These are phyloP conservation scores for Xerocomellus dryophilus DNA, from an alignment of 768 basidiomycete species.

Conservation along the genomic window DNA sequence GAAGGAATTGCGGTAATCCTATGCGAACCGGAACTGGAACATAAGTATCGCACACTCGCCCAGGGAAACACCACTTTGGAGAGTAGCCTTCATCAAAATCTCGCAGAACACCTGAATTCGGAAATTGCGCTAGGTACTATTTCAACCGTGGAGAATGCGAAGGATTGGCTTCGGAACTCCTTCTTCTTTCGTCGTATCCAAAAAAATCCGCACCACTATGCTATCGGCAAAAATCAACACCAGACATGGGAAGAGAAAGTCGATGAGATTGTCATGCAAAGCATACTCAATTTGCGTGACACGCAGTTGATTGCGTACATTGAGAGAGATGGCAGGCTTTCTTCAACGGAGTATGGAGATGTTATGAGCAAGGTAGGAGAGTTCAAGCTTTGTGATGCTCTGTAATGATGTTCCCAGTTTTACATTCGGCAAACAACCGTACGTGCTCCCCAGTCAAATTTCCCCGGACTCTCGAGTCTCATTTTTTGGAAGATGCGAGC, in stretches of 20 bases:
- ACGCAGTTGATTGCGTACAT: constrained; percentile 56
- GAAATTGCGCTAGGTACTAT: constrained; percentile 90
- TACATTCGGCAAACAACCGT: constrained; percentile 74
- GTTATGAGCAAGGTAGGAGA: constrained; percentile 77
- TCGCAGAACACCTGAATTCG: constrained; percentile 90
- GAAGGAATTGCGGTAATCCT: constrained; percentile 82
- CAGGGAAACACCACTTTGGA: constrained; percentile 79
- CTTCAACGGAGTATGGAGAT: constrained; percentile 74
- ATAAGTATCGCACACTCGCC: constrained; percentile 65
- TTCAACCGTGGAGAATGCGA: constrained; percentile 61
- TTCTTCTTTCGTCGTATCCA: constrained; percentile 86
- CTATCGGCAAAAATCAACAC: constrained; percentile 50
- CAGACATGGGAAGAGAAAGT: constrained; percentile 70
- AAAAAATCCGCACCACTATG: constrained; percentile 79
- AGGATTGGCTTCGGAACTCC: constrained; percentile 78
- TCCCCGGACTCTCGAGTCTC: background rate
- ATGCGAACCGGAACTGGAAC: constrained; percentile 69
- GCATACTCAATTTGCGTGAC: constrained; percentile 56
- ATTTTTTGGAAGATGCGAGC: constrained; percentile 53
- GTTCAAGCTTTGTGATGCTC: background rate
- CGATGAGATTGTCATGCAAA: constrained; percentile 70
- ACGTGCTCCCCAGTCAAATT: constrained; percentile 11
- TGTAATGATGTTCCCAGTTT: constrained; percentile 45
- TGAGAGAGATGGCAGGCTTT: constrained; percentile 42
- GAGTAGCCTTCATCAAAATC: constrained; percentile 77